Conservation (phyloP, 2,329 filamentous ascomycete genomes). For the Sordariomycetes sp. region DNA sequence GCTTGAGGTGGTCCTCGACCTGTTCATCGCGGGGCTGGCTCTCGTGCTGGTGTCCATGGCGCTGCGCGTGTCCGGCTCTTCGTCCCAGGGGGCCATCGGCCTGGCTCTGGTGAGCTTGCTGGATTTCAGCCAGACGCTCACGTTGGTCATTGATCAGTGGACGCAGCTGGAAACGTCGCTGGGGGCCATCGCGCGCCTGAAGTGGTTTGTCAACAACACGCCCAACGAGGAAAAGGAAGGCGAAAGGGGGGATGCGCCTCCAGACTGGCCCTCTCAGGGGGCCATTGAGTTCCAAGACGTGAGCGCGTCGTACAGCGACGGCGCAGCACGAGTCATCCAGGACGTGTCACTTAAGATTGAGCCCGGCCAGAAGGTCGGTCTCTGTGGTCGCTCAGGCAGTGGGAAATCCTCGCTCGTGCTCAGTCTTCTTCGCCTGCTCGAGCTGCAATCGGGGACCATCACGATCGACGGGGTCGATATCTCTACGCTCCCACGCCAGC, state of each 20-base stretch:
- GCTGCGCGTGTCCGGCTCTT: slow-evolving; percentile 14
- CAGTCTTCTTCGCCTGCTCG: slow-evolving; percentile 25
- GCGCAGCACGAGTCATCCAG: too few relatives aligned
- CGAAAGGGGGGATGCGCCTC: too few relatives aligned
- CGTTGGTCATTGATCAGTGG: slow-evolving; percentile 17
- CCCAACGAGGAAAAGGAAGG: slow-evolving; percentile 8
- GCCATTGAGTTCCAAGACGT: too few relatives aligned
- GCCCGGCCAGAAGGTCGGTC: too few relatives aligned
- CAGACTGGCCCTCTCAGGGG: too few relatives aligned
- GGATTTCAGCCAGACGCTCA: slow-evolving; percentile 12
- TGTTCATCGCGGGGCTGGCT: slow-evolving; percentile 36
- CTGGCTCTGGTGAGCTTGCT: slow-evolving; percentile 15
- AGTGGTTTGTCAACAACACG: slow-evolving; percentile 12
- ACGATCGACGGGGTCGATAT: slow-evolving; percentile 31
- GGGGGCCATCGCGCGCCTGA: slow-evolving; percentile 15
- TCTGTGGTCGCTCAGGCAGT: slow-evolving; percentile 25
- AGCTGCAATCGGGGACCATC: slow-evolving; percentile 21
- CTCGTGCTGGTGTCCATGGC: slow-evolving; percentile 35
- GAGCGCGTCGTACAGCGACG: too few relatives aligned
- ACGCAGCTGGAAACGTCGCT: slow-evolving; percentile 19
- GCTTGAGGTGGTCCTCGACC: slow-evolving; percentile 36
- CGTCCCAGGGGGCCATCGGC: slow-evolving; percentile 19
- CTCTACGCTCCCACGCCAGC: slow-evolving; percentile 22
- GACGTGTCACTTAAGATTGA: too few relatives aligned
- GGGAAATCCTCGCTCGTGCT: slow-evolving; percentile 30